Evolutionary conservation across 2,329 filamentous ascomycete genomes (phyloP).

Genomic region (Colletotrichum sojae): DNA sequence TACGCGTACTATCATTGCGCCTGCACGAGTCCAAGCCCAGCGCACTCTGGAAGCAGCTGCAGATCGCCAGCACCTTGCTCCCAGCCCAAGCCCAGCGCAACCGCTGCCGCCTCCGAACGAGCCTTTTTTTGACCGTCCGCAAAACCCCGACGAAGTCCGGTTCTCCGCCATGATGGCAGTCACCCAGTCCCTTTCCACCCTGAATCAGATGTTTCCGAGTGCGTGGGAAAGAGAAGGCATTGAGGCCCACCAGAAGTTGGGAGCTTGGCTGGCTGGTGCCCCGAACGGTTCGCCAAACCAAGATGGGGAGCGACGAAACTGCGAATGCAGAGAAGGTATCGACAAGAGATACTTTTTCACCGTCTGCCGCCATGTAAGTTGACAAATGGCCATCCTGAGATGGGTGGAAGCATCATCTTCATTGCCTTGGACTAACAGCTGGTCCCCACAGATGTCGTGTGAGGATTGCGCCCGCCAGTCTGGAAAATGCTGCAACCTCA

Average conservation of each 20-base stretch:
- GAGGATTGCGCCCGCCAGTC: slow-evolving; percentile 1
- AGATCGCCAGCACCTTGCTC: too few species aligned
- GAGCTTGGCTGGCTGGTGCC: background rate
- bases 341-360: slow-evolving; percentile 15
- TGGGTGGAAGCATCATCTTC: background rate
- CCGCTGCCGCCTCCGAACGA: too few species aligned
- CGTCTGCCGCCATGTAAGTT: slow-evolving; percentile 8
- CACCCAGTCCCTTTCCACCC: slow-evolving; percentile 2
- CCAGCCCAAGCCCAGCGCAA: too few species aligned
- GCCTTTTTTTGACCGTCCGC: background rate
- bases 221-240: slow-evolving; percentile 7
- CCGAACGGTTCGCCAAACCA: background rate
- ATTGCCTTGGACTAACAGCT: background rate
- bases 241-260: background rate
- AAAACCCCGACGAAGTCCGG: background rate
- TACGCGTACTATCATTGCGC: too few species aligned
- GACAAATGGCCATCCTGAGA: too few species aligned
- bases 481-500: slow-evolving; percentile 7
- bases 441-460: background rate
- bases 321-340: background rate
- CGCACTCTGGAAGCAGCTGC: too few species aligned
- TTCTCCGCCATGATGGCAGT: slow-evolving; percentile 9
- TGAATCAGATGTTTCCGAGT: background rate
- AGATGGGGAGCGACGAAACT: background rate
- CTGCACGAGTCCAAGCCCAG: too few species aligned